A percentile compares a stretch with the other conserved stretches of the same genome.
These are phyloP conservation scores for Colletotrichum orbiculare DNA, from an alignment of 2,329 filamentous ascomycete genomes.

Conservation along the genomic window DNA sequence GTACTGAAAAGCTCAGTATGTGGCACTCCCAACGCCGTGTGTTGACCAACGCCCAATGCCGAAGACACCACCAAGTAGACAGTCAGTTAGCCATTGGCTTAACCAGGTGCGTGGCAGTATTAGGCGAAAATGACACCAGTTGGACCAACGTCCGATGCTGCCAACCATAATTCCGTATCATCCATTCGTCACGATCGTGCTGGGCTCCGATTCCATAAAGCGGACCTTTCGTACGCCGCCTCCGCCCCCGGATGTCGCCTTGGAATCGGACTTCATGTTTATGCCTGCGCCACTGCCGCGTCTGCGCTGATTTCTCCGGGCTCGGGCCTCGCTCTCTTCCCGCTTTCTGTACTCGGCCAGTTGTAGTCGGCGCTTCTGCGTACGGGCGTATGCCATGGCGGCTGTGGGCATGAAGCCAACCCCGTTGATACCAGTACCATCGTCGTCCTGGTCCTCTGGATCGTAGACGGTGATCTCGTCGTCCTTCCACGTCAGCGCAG, in stretches of 20 bases:
- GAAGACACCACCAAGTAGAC: slow-evolving; percentile 5
- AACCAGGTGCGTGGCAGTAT: no score
- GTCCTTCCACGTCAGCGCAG: slow-evolving; percentile 74
- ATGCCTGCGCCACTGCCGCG: slow-evolving; percentile 46
- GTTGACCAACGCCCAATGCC: slow-evolving; percentile 4
- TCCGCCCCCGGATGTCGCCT: slow-evolving; percentile 40
- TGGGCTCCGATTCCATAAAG: slow-evolving; percentile 53
- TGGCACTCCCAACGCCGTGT: background rate
- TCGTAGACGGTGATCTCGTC: slow-evolving; percentile 76
- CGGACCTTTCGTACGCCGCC: slow-evolving; percentile 50
- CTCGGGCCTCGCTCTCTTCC: slow-evolving; percentile 70
- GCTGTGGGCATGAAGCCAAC: slow-evolving; percentile 74
- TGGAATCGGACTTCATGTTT: slow-evolving; percentile 19
- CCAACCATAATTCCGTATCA: background rate
- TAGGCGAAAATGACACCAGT: no score
- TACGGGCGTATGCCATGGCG: slow-evolving; percentile 67
- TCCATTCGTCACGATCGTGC: slow-evolving; percentile 27
- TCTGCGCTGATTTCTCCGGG: slow-evolving; percentile 64
- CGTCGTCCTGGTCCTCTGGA: slow-evolving; percentile 72
- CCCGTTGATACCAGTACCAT: slow-evolving; percentile 74
- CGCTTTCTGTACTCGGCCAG: slow-evolving; percentile 71
- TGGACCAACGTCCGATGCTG: no score
- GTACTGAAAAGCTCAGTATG: background rate
- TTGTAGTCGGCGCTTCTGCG: slow-evolving; percentile 68
- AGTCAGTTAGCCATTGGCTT: no score